Conservation (phyloP, 371 early-diverging fungal species). For the Mortierella sp. region DNA sequence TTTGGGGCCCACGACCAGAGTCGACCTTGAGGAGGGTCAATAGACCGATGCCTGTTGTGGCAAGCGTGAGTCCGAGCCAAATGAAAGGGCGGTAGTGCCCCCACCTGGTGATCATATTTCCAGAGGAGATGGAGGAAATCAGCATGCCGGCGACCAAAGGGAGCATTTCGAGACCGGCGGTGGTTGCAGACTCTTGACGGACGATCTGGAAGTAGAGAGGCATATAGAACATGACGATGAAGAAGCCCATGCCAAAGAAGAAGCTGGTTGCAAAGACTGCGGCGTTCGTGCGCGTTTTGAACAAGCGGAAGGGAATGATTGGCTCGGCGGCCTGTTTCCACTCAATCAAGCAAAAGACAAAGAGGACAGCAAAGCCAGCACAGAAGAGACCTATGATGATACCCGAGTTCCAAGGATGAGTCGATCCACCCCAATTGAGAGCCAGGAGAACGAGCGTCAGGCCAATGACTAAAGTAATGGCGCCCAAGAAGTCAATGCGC, state of each 20-base stretch:
- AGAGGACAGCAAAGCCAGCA: conserved; percentile 59
- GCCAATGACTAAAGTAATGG: conserved; percentile 47
- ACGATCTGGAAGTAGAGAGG: conserved; percentile 76
- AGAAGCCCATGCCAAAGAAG: conserved; percentile 63
- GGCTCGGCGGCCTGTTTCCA: conserved; percentile 68
- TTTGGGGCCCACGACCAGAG: conserved; percentile 60
- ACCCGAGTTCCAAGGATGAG: conserved; percentile 34
- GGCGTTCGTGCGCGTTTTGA: conserved; percentile 44
- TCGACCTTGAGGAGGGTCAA: conserved; percentile 61
- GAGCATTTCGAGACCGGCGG: conserved; percentile 74
- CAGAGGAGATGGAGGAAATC: conserved; percentile 63
- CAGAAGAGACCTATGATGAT: conserved; percentile 65
- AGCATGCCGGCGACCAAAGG: conserved; percentile 73
- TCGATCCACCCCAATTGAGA: conserved; percentile 62
- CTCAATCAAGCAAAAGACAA: conserved; percentile 62
- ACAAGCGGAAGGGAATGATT: conserved; percentile 65
- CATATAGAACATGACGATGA: conserved; percentile 70
- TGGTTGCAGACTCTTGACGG: conserved; percentile 64
- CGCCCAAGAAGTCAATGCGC: conserved; percentile 74
- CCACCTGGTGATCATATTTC: conserved; percentile 62
- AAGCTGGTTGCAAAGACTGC: conserved; percentile 55
- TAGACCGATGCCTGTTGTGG: conserved; percentile 63
- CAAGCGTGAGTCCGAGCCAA: conserved; percentile 65
- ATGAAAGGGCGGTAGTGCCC: conserved; percentile 67
- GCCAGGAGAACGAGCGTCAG: conserved; percentile 62